Evolutionary conservation across 257 asterid genomes (phyloP).

Genomic region (Nicotiana tabacum): DNA sequence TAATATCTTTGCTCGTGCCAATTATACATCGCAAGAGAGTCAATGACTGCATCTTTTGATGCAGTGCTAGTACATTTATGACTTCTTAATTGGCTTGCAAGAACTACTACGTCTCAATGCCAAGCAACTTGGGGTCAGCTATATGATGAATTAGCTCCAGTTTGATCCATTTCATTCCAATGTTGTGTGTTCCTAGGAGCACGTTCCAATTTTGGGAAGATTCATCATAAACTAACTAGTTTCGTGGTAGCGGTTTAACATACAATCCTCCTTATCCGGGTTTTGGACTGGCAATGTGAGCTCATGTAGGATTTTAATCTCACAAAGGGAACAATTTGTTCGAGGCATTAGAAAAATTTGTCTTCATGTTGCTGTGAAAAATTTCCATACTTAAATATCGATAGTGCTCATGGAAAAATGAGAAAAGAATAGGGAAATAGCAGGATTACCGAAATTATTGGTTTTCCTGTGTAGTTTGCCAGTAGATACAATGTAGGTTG

Average conservation of each 20-base stretch:
- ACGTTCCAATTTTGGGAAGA: background rate
- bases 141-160: background rate
- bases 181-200: background rate
- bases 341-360: background rate
- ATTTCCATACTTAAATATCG: no score
- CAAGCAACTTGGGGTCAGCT: background rate
- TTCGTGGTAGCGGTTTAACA: background rate
- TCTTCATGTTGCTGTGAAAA: no score
- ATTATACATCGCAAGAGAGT: no score
- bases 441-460: no score
- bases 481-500: no score
- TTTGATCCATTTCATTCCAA: background rate
- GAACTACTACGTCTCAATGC: background rate
- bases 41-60: no score
- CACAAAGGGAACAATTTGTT: background rate
- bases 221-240: background rate
- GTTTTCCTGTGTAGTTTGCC: background rate
- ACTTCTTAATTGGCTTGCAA: no score
- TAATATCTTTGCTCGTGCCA: no score
- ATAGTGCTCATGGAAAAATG: no score
- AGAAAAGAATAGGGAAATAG: no score
- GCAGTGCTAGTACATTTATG: no score
- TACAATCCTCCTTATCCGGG: background rate
- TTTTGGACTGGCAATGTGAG: background rate
- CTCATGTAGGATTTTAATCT: background rate